These are phyloP conservation scores for Porodaedalea pini DNA, from an alignment of 1,284 basidiomycete genomes.

Conservation along the genomic window DNA sequence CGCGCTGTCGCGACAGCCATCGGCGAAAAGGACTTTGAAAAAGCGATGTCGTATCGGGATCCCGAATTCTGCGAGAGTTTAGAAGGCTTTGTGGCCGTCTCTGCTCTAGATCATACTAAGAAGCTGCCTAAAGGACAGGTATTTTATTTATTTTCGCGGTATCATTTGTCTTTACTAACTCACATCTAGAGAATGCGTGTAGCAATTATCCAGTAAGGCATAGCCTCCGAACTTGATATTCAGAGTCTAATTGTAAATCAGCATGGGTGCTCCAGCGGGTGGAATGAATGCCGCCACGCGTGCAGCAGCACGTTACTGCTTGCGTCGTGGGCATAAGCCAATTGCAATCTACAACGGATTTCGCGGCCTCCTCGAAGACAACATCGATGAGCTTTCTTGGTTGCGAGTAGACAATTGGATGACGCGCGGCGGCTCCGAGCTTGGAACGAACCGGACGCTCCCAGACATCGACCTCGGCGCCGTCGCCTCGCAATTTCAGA, in stretches of 20 bases:
- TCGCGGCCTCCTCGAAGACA: slow-evolving; percentile 88
- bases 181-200: slow-evolving; percentile 18
- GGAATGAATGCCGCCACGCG: slow-evolving; percentile 99
- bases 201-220: slow-evolving; percentile 13
- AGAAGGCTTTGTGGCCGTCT: slow-evolving; percentile 78
- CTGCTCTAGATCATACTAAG: slow-evolving; percentile 58
- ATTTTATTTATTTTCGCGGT: slow-evolving; percentile 22
- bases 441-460: slow-evolving; percentile 91
- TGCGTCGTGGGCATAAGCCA: slow-evolving; percentile 88
- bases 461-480: slow-evolving; percentile 85
- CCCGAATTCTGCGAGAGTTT: slow-evolving; percentile 89
- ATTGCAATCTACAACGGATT: slow-evolving; percentile 95
- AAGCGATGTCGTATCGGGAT: slow-evolving; percentile 86
- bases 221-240: slow-evolving; percentile 3
- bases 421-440: slow-evolving; percentile 94
- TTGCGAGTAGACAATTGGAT: slow-evolving; percentile 97
- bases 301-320: slow-evolving; percentile 89
- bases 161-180: slow-evolving; percentile 3
- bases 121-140: slow-evolving; percentile 65
- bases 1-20: slow-evolving; percentile 84
- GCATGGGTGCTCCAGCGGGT: slow-evolving; percentile 94
- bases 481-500: slow-evolving; percentile 87
- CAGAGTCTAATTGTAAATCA: slow-evolving; percentile 31
- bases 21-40: slow-evolving; percentile 78
- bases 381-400: slow-evolving; percentile 87